phyloP scores from a whole-genome alignment of 176 grass and related monocot species.

The Urochloa ruziziensis region DNA sequence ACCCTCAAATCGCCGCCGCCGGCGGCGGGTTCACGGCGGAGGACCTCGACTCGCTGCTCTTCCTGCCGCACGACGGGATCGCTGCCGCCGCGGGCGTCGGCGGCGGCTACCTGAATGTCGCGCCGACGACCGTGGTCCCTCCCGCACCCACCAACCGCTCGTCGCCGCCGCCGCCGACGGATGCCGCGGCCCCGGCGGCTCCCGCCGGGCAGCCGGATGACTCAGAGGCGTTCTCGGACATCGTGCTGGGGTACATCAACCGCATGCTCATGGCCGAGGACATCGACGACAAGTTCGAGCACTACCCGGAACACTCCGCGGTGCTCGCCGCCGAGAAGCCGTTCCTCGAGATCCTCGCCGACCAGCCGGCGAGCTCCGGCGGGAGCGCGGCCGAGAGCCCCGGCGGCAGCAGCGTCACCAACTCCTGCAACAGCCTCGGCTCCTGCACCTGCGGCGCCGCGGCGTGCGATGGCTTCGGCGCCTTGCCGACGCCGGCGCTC shows the following conservation, averaged over 20 bases:
- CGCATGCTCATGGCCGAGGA: slow-evolving; percentile 94
- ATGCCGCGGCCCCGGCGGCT: not conserved
- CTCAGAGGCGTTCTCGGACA: slow-evolving; percentile 80
- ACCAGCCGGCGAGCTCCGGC: slow-evolving; percentile 38
- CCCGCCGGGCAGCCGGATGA: slow-evolving; percentile 44
- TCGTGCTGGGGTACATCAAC: slow-evolving; percentile 78
- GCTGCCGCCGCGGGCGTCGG: not conserved
- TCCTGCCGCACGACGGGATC: slow-evolving; percentile 27
- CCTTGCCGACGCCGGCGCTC: not conserved
- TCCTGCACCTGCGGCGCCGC: slow-evolving; percentile 27
- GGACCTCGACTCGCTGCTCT: slow-evolving; percentile 37
- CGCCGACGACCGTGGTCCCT: not conserved
- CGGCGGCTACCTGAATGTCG: slow-evolving; percentile 33
- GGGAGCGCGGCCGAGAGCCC: slow-evolving; percentile 52
- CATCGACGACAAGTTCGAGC: slow-evolving; percentile 91
- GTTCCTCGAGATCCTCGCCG: slow-evolving; percentile 75
- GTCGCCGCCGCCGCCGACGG: slow-evolving; percentile 26
- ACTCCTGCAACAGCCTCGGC: slow-evolving; percentile 28
- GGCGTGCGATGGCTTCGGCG: not conserved
- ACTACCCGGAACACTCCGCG: slow-evolving; percentile 60
- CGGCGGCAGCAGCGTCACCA: slow-evolving; percentile 40
- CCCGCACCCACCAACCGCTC: not conserved
- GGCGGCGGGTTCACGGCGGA: slow-evolving; percentile 35
- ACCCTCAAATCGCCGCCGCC: slow-evolving; percentile 38
- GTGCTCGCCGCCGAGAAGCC: slow-evolving; percentile 76